Evolutionary conservation across 176 grass and related monocot genomes (phyloP), one percentile per base, ranked within the genome.

Genomic region (Lolium perenne): DNA sequence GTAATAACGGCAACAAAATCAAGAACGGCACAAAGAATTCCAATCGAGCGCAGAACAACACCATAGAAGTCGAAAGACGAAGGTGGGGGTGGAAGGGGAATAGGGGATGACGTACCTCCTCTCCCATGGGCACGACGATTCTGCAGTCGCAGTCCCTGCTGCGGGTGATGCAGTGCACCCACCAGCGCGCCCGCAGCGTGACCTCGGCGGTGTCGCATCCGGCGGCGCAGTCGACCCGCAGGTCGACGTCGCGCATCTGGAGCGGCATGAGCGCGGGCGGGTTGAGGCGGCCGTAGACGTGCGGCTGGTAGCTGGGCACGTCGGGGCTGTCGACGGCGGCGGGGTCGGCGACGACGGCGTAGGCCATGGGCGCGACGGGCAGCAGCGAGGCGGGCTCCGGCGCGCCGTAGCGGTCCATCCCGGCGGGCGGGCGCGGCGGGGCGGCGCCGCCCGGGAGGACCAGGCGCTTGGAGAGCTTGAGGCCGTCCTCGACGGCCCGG

Each of bases 201-300:
- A 99, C 85, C 82, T 94, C 87, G 56, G 86, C 89, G 5, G 82
- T 18, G 86, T 80, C 90, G 59, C 35, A 47, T 0, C 16, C 89
- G 0, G 92, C 69, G 56, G 91, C 81, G 72, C 88, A 92, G 75
- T 99, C 90, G 25, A 92, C 92, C 26, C 82, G 79, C 49, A 99
- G 62, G 38, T 84, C 88, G 68, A 92, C 86, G 71, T 95, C 92
- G 6, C 88, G 89, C 97, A 99, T 93, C 62, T 96, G 94, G 73
- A 99, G 92, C 43, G 97, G 97, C 87, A 99, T 96, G 84, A 99
- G 87, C 83, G 92, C 93, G 57, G 97, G 97, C 46, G 90, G 97
- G 60, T 92, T 91, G 79, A 93, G 91, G 41, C 75, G 76, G 55
- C 97, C 97, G 90, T 96, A 99, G 9, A 99, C 97, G 75, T 99